Percentiles rank a stretch among this genome's conserved stretches.
phyloP scores from a whole-genome alignment of 352 stramenopile genomes.

The Phytopythium sindhum region DNA sequence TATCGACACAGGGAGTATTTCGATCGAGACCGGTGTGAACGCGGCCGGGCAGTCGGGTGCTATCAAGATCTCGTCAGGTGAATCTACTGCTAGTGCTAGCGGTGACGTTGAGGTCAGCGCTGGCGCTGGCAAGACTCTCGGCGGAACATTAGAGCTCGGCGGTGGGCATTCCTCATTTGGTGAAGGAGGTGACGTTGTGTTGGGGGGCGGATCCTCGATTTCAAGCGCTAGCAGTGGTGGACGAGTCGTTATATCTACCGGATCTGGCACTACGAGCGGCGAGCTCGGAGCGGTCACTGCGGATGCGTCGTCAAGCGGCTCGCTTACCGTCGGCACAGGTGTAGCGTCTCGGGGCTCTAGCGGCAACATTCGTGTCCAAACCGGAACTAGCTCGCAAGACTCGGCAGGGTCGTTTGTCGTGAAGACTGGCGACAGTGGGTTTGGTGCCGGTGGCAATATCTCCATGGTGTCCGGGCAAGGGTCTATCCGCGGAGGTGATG shows the following conservation, averaged over 20 bases:
- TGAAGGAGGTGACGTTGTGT: conserved; percentile 16
- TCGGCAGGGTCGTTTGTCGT: not conserved
- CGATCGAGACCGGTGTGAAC: conserved; percentile 17
- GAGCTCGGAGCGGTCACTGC: not conserved
- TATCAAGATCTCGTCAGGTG: conserved; percentile 27
- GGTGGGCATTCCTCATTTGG: conserved; percentile 16
- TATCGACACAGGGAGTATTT: conserved; percentile 23
- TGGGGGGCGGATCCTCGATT: conserved; percentile 20
- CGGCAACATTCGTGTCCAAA: conserved; percentile 13
- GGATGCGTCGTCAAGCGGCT: conserved; percentile 1
- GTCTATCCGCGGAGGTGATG: conserved; percentile 6
- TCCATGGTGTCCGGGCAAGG: conserved; percentile 6
- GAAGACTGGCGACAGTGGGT: not conserved
- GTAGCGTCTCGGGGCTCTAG: conserved; percentile 7
- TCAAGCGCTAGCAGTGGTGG: conserved; percentile 13
- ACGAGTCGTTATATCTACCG: conserved; percentile 2
- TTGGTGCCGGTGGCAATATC: conserved; percentile 3
- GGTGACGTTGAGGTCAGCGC: conserved; percentile 22
- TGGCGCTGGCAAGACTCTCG: conserved; percentile 14
- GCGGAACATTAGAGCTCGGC: conserved; percentile 20
- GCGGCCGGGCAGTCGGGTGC: conserved; percentile 14
- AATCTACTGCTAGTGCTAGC: conserved; percentile 16
- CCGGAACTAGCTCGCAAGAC: conserved; percentile 16
- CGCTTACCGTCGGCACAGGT: conserved; percentile 4
- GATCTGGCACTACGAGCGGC: conserved; percentile 3